Conservation (phyloP, 2,329 filamentous ascomycete species). For the Xylariaceae sp. region DNA sequence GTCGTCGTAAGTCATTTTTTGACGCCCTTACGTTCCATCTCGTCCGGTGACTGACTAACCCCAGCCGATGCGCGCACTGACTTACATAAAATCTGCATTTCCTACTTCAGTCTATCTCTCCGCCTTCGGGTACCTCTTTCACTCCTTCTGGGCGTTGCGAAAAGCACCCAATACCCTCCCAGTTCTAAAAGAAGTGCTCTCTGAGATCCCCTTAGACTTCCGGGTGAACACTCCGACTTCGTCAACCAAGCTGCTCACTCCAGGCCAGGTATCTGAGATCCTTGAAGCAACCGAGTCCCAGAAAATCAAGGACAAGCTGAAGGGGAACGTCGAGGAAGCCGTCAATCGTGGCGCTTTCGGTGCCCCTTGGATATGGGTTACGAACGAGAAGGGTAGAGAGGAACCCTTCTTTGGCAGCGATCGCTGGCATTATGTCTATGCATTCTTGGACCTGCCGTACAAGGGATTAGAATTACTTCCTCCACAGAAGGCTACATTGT, state of each 20-base stretch:
- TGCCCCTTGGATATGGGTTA: constrained; percentile 72
- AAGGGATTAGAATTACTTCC: constrained; percentile 49
- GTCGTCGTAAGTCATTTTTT: constrained; percentile 32
- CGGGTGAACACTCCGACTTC: not conserved
- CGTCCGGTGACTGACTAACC: not conserved
- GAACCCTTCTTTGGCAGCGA: constrained; percentile 80
- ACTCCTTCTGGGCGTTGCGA: constrained; percentile 54
- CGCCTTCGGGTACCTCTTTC: constrained; percentile 54
- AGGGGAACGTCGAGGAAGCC: constrained; percentile 57
- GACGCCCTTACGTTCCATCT: not conserved
- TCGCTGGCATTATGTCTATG: constrained; percentile 67
- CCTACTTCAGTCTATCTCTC: constrained; percentile 48
- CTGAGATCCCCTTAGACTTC: constrained; percentile 14
- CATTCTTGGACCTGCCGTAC: constrained; percentile 61
- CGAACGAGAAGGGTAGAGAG: constrained; percentile 56
- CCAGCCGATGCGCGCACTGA: constrained; percentile 61
- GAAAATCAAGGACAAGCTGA: constrained; percentile 46
- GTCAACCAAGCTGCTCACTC: constrained; percentile 41
- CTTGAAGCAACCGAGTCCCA: constrained; percentile 49
- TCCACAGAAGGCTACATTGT: constrained; percentile 35
- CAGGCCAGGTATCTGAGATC: constrained; percentile 53
- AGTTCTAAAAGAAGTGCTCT: constrained; percentile 17
- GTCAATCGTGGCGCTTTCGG: constrained; percentile 70
- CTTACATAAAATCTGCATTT: constrained; percentile 62
- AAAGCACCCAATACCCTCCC: constrained; percentile 18